phyloP scores from a whole-genome alignment of 208 protist genomes.

The Trypanosomatidae sp. region DNA sequence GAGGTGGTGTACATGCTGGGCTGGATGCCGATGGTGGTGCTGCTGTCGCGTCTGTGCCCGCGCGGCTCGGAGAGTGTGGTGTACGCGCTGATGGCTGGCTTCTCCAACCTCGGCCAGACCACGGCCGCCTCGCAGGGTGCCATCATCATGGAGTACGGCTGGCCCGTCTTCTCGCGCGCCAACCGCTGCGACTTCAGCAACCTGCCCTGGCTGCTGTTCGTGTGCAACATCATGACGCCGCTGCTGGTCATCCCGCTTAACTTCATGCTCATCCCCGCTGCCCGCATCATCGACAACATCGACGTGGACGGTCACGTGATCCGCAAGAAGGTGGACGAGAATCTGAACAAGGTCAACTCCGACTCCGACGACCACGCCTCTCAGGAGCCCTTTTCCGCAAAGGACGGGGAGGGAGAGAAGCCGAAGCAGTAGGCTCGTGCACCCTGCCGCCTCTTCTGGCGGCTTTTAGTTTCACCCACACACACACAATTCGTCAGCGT shows the following conservation, averaged over 20 bases:
- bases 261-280: conserved; percentile 46
- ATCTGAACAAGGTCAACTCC: no score
- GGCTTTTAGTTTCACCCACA: no score
- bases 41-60: conserved; percentile 80
- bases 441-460: no score
- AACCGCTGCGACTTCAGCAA: conserved; percentile 64
- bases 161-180: no score
- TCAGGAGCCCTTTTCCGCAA: no score
- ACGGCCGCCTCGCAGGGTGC: conserved; percentile 38
- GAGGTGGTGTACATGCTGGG: conserved; percentile 58
- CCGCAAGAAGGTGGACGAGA: conserved; percentile 4
- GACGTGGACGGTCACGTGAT: conserved; percentile 41
- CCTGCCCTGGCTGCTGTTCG: conserved; percentile 41
- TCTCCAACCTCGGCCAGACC: conserved; percentile 56
- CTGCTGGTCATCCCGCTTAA: conserved; percentile 47
- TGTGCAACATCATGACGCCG: conserved; percentile 48
- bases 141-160: conserved; percentile 46
- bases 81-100: conserved; percentile 77
- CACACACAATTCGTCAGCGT: no score
- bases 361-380: no score
- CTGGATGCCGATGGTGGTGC: conserved; percentile 73
- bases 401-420: no score
- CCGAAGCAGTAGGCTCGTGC: no score
- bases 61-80: conserved; percentile 73
- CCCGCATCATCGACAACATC: conserved; percentile 51